Evolutionary conservation across 495 filamentous ascomycete species (phyloP).

Genomic region (Talaromyces ruber): DNA sequence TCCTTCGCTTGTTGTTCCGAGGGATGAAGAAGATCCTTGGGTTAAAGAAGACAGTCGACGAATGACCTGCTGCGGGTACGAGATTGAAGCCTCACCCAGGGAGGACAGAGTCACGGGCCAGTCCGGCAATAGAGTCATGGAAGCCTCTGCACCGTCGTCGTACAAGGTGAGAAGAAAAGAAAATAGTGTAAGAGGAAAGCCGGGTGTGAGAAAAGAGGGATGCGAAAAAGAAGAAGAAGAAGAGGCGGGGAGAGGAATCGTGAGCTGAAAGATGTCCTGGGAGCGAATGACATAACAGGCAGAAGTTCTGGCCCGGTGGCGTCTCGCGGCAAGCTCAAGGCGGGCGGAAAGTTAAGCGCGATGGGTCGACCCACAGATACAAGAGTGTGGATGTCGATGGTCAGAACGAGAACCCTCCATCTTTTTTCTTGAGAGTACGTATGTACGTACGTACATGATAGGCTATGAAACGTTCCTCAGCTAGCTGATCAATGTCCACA

Average conservation of each 20-base stretch:
- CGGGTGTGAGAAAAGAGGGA: not conserved
- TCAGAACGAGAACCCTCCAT: not conserved
- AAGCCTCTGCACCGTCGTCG: not conserved
- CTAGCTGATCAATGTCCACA: not conserved
- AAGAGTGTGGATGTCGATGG: not conserved
- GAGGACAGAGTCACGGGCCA: constrained; percentile 38
- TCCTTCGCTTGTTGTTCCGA: constrained; percentile 23
- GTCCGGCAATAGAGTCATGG: constrained; percentile 30
- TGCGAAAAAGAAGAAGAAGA: not conserved
- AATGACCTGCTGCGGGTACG: constrained; percentile 46
- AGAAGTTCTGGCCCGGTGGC: not conserved
- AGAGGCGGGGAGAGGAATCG: not conserved
- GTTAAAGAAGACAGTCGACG: constrained; percentile 41
- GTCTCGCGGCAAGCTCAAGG: not conserved
- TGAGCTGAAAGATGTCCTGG: not conserved
- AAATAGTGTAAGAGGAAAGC: constrained; percentile 1
- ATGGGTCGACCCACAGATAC: not conserved
- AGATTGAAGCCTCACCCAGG: constrained; percentile 37
- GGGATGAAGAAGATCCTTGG: constrained; percentile 25
- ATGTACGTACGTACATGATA: not conserved
- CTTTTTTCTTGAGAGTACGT: not conserved
- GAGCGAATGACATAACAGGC: not conserved
- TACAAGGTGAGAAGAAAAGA: constrained; percentile 4
- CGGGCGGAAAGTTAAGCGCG: not conserved
- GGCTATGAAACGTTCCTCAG: not conserved